Conservation (phyloP, 345 rosid genomes). For the Noccaea caerulescens region DNA sequence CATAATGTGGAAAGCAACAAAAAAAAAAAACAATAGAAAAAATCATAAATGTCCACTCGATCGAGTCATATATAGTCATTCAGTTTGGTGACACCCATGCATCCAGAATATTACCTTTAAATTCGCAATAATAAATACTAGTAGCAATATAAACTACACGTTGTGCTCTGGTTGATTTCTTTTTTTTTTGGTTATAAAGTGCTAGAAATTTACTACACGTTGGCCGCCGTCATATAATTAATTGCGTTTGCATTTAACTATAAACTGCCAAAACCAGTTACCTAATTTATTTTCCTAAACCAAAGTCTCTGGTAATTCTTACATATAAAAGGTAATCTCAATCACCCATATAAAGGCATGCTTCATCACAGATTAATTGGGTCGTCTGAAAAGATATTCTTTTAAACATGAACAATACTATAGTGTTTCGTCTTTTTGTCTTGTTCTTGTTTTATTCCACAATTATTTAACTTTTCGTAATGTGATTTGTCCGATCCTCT, state of each 20-base stretch:
- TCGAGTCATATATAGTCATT: slow-evolving; percentile 36
- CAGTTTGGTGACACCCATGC: slow-evolving; percentile 38
- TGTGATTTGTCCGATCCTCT: slow-evolving; percentile 55
- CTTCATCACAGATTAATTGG: slow-evolving; percentile 20
- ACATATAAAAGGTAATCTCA: slow-evolving; percentile 6
- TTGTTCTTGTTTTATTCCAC: slow-evolving; percentile 69
- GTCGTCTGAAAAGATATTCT: not conserved
- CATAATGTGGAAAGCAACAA: not conserved
- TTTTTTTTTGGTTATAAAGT: not conserved
- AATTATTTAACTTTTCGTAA: slow-evolving; percentile 59
- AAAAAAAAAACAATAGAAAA: not conserved
- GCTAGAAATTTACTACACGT: slow-evolving; percentile 30
- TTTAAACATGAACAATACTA: not conserved
- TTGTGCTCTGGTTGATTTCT: slow-evolving; percentile 8
- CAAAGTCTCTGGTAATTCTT: slow-evolving; percentile 12
- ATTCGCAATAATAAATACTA: slow-evolving; percentile 19
- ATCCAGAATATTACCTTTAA: slow-evolving; percentile 25
- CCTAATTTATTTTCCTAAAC: slow-evolving; percentile 7
- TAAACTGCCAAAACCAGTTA: slow-evolving; percentile 36
- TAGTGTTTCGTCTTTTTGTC: slow-evolving; percentile 58
- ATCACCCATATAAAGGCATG: slow-evolving; percentile 13
- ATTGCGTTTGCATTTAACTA: slow-evolving; percentile 11
- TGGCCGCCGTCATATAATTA: slow-evolving; percentile 31
- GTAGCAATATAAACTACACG: not conserved
- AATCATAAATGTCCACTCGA: slow-evolving; percentile 30